A percentile compares a stretch with the other conserved stretches of the same genome.
Conservation (phyloP, 1,139 yeast species). For the Saccharomycopsis phalli region DNA sequence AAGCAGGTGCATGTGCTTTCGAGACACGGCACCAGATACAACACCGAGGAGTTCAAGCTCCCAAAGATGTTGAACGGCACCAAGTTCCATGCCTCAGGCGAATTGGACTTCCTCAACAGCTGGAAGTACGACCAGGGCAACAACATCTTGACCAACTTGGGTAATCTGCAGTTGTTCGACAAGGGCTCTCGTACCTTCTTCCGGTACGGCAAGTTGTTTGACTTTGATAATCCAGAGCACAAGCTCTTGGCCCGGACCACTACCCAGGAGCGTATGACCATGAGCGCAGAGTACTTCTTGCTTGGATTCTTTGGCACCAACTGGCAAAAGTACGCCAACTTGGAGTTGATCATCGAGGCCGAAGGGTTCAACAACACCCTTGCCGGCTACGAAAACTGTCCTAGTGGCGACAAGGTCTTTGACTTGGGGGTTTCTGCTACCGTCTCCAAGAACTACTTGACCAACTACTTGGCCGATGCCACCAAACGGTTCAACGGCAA, state of each 20-base stretch:
- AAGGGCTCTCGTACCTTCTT: constrained; percentile 21
- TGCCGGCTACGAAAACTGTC: constrained; percentile 19
- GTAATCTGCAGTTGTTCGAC: constrained; percentile 22
- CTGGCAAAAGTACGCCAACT: constrained; percentile 21
- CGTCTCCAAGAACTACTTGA: constrained; percentile 5
- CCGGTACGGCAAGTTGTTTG: constrained; percentile 21
- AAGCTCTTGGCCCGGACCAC: constrained; percentile 22
- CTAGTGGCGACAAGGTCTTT: constrained; percentile 9
- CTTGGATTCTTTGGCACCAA: constrained; percentile 22
- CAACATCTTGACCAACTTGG: constrained; percentile 20
- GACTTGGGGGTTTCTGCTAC: background rate
- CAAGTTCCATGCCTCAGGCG: constrained; percentile 18
- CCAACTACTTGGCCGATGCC: constrained; percentile 25
- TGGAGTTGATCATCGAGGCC: constrained; percentile 21
- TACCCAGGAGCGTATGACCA: constrained; percentile 22
- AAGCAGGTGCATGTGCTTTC: constrained; percentile 39
- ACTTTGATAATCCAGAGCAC: constrained; percentile 3
- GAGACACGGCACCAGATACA: constrained; percentile 46
- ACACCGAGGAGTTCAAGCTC: constrained; percentile 25
- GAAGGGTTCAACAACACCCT: constrained; percentile 22
- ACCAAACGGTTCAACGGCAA: constrained; percentile 25
- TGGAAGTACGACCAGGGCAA: constrained; percentile 21
- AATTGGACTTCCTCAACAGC: constrained; percentile 19
- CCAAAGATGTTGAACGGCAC: constrained; percentile 11
- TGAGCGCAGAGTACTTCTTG: constrained; percentile 21